Percentiles rank a stretch among this genome's conserved stretches.
Evolutionary conservation across 306 rosid species (phyloP).

Genomic region (Cucurbita moschata): DNA sequence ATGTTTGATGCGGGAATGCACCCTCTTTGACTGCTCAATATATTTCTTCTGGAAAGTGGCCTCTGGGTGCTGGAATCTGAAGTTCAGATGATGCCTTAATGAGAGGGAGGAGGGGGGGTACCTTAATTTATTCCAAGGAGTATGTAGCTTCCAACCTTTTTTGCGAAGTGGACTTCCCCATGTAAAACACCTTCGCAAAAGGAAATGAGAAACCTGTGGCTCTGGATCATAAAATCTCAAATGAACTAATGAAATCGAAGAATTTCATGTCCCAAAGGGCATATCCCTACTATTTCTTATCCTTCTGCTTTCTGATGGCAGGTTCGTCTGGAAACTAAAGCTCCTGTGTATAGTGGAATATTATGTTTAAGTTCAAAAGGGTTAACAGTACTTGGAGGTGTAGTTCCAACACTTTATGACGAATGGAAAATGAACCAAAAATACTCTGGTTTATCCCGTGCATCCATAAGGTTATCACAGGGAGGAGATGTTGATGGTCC

Average conservation of each 20-base stretch:
- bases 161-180: not conserved
- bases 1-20: not conserved
- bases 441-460: slow-evolving; percentile 65
- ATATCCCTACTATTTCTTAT: not conserved
- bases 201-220: not conserved
- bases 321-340: slow-evolving; percentile 70
- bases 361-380: slow-evolving; percentile 59
- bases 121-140: not conserved
- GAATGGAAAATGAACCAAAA: slow-evolving; percentile 90
- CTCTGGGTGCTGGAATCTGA: not conserved
- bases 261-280: not conserved
- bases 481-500: slow-evolving; percentile 57
- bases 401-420: slow-evolving; percentile 67
- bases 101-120: not conserved
- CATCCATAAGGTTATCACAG: slow-evolving; percentile 37
- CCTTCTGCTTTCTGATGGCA: slow-evolving; percentile 23
- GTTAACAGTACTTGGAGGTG: slow-evolving; percentile 63
- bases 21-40: not conserved
- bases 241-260: not conserved
- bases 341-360: slow-evolving; percentile 39
- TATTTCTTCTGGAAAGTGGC: not conserved
- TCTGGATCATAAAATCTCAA: not conserved
- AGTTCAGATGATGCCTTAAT: not conserved
- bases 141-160: not conserved
- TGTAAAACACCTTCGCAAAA: not conserved